Conservation (phyloP, 331 rosid species). For the Quercus tomentella region DNA sequence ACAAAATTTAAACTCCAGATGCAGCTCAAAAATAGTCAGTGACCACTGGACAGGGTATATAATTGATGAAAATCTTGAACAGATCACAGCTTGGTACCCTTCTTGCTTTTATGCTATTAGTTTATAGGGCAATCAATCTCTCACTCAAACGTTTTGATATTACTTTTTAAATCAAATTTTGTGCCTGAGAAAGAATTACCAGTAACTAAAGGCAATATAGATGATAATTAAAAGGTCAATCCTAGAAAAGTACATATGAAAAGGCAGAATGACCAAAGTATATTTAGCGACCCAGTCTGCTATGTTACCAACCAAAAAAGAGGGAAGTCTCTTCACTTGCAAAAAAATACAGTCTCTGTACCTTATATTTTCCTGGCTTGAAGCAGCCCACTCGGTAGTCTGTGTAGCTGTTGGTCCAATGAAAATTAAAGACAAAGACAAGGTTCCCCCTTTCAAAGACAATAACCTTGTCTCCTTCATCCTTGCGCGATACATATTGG, state of each 20-base stretch:
- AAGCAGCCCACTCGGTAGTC: conserved; percentile 83
- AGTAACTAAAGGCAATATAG: neutral
- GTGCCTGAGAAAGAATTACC: neutral
- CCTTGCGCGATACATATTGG: conserved; percentile 74
- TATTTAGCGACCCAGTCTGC: neutral
- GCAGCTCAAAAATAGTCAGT: no score
- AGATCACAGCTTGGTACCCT: neutral
- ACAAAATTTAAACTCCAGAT: neutral
- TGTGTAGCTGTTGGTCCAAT: conserved; percentile 81
- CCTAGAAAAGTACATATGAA: neutral
- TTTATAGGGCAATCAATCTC: neutral
- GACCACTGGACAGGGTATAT: no score
- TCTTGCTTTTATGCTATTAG: neutral
- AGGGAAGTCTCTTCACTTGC: neutral
- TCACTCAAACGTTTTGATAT: neutral
- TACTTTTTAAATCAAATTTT: neutral
- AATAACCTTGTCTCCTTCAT: conserved; percentile 67
- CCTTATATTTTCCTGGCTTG: conserved; percentile 91
- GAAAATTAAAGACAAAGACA: conserved; percentile 91
- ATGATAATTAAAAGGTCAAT: neutral
- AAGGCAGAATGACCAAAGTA: neutral
- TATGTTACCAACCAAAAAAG: neutral
- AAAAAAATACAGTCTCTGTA: conserved; percentile 14
- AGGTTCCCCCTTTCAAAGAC: conserved; percentile 84
- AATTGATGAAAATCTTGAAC: neutral